Conservation (phyloP, 768 basidiomycete genomes). For the Lactarius hengduanensis region DNA sequence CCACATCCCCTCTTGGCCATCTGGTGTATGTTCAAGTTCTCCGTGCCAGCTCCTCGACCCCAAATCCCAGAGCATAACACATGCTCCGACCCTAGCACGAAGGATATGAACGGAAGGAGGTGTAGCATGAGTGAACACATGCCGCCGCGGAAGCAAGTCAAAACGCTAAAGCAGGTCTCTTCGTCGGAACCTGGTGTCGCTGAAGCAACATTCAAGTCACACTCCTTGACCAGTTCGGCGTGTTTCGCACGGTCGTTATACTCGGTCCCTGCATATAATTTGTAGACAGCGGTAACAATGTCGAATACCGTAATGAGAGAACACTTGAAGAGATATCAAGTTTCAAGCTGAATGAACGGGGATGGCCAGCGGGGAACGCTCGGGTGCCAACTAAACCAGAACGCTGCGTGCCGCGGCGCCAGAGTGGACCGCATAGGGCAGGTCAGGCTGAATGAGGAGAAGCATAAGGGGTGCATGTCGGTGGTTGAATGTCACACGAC, state of each 20-base stretch:
- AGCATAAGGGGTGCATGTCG: not conserved
- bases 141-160: not conserved
- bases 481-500: not conserved
- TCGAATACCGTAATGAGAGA: not conserved
- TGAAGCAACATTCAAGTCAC: not conserved
- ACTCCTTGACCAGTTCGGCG: too few relatives aligned
- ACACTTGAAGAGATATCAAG: not conserved
- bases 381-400: not conserved
- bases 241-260: not conserved
- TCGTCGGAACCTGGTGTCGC: not conserved
- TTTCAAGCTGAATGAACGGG: not conserved
- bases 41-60: not conserved
- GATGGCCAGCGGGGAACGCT: not conserved
- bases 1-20: not conserved
- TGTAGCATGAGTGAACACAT: not conserved
- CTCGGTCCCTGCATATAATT: not conserved
- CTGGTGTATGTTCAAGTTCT: not conserved
- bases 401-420: not conserved
- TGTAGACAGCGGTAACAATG: not conserved
- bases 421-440: not conserved
- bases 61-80: not conserved
- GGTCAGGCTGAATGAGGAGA: slow-evolving; percentile 17
- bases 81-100: not conserved
- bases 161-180: not conserved
- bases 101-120: not conserved